These are phyloP conservation scores for Pyrrhoderma noxium DNA, from an alignment of 1,284 basidiomycete genomes.

Conservation along the genomic window DNA sequence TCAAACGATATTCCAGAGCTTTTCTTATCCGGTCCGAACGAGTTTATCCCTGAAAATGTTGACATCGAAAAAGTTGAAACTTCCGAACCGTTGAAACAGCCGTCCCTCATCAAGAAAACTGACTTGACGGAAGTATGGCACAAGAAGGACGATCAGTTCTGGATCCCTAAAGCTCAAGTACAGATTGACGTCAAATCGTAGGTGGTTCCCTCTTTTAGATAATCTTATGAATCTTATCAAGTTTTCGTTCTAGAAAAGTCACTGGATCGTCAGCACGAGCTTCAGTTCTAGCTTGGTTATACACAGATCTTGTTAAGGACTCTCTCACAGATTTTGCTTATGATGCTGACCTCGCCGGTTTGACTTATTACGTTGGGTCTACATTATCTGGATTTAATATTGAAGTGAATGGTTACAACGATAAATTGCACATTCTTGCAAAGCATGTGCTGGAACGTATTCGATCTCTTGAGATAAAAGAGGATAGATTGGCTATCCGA, in stretches of 20 bases:
- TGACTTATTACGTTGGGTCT: constrained; percentile 69
- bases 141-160: constrained; percentile 95
- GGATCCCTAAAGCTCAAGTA: constrained; percentile 83
- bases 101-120: constrained; percentile 70
- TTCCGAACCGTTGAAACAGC: constrained; percentile 63
- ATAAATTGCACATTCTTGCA: constrained; percentile 81
- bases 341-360: constrained; percentile 87
- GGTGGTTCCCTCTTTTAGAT: no score
- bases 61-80: constrained; percentile 72
- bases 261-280: constrained; percentile 50
- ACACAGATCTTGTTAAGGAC: constrained; percentile 83
- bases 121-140: constrained; percentile 77
- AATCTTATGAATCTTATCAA: constrained; percentile 4
- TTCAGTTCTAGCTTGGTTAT: constrained; percentile 69
- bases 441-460: constrained; percentile 72
- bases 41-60: constrained; percentile 86
- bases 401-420: constrained; percentile 83
- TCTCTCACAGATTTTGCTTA: constrained; percentile 88
- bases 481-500: constrained; percentile 74
- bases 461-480: constrained; percentile 60
- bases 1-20: constrained; percentile 63
- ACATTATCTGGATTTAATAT: constrained; percentile 68
- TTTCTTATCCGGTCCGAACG: constrained; percentile 78
- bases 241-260: constrained; percentile 35
- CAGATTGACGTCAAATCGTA: constrained; percentile 68